Percentiles rank a stretch among this genome's conserved stretches.
Conservation (phyloP, 257 asterid genomes). For the Capsicum pubescens region DNA sequence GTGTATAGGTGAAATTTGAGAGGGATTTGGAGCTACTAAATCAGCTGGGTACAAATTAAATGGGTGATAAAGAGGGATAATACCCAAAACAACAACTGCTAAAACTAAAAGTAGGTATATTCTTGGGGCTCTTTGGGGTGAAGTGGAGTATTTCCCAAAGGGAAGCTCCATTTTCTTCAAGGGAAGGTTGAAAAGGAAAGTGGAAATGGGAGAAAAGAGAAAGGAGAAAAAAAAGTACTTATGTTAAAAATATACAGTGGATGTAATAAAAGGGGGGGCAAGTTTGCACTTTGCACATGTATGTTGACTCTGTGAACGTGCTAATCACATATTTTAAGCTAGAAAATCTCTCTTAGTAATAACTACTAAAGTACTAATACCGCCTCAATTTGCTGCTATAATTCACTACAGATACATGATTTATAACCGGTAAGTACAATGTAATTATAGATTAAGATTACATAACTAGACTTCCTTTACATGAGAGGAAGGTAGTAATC, state of each 20-base stretch:
- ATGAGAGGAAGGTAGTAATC: not conserved
- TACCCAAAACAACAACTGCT: conserved; percentile 42
- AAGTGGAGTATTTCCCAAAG: conserved; percentile 30
- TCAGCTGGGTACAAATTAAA: conserved; percentile 9
- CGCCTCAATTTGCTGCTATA: not conserved
- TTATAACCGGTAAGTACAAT: not conserved
- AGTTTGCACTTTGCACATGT: not conserved
- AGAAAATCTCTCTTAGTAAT: too few species aligned
- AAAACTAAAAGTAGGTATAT: conserved; percentile 34
- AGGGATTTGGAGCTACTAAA: not conserved
- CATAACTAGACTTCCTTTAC: not conserved
- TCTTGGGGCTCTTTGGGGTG: conserved; percentile 32
- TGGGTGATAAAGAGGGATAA: conserved; percentile 49
- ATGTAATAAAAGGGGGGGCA: conserved; percentile 4
- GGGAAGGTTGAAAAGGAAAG: conserved; percentile 10
- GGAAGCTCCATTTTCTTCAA: conserved; percentile 43
- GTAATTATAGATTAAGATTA: not conserved
- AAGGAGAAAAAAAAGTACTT: not conserved
- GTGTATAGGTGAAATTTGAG: conserved; percentile 10
- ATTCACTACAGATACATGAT: not conserved
- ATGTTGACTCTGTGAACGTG: not conserved
- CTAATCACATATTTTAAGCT: not conserved
- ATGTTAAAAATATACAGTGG: not conserved
- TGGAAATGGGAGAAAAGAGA: not conserved
- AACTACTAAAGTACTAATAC: not conserved